phyloP scores from a whole-genome alignment of 2,329 filamentous ascomycete species.

The Pseudogymnoascus sp. region DNA sequence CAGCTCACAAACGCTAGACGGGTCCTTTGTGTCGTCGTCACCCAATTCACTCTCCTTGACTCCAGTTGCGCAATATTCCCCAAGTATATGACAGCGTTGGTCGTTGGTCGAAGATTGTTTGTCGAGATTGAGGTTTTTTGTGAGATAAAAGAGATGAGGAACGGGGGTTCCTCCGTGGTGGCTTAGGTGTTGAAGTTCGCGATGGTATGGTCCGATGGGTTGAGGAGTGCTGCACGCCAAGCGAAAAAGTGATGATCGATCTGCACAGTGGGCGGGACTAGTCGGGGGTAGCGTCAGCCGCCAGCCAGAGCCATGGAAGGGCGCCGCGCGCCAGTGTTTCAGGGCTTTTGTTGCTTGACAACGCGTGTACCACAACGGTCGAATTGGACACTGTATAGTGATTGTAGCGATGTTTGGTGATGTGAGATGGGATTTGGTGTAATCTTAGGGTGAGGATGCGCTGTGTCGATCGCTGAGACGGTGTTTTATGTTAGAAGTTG shows the following conservation, averaged over 20 bases:
- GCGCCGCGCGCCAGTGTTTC: background rate
- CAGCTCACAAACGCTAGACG: background rate
- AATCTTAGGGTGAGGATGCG: background rate
- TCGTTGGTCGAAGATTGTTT: background rate
- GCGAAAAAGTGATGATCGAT: slow-evolving; percentile 5
- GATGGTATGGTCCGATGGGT: background rate
- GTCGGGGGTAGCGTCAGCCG: background rate
- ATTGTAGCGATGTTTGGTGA: no score
- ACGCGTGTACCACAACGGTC: background rate
- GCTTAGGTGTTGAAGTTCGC: background rate
- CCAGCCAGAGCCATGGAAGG: background rate
- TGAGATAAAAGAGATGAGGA: background rate
- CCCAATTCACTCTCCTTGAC: background rate
- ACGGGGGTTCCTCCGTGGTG: background rate
- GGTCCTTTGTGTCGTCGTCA: background rate
- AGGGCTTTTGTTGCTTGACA: background rate
- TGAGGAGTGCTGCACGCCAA: background rate
- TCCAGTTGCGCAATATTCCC: background rate
- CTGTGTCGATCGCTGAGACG: background rate
- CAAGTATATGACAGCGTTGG: background rate
- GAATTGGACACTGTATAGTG: background rate
- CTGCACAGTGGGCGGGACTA: background rate
- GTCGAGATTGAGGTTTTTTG: background rate
- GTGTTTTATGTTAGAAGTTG: background rate
- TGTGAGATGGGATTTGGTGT: background rate